A percentile compares a stretch with the other conserved stretches of the same genome.
These are phyloP conservation scores for Saraca asoca DNA, from an alignment of 331 rosid genomes.

Conservation along the genomic window DNA sequence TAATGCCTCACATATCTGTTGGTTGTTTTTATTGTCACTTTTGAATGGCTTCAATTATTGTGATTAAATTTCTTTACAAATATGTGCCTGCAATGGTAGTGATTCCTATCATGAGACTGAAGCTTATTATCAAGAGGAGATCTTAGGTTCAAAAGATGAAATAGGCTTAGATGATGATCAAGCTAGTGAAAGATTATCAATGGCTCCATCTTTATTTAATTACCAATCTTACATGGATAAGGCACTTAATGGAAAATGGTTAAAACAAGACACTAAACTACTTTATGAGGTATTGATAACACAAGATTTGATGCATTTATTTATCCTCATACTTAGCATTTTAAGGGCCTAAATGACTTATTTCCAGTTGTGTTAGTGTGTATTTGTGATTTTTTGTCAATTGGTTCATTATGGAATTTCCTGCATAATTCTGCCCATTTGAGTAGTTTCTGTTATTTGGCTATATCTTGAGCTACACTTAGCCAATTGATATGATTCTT, in stretches of 20 bases:
- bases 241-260: slow-evolving; percentile 72
- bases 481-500: too few relatives aligned
- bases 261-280: slow-evolving; percentile 74
- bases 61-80: slow-evolving; percentile 23
- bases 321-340: too few relatives aligned
- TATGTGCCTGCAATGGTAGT: slow-evolving; percentile 52
- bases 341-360: too few relatives aligned
- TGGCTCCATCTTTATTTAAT: slow-evolving; percentile 48
- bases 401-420: too few relatives aligned
- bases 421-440: too few relatives aligned
- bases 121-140: slow-evolving; percentile 46
- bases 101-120: slow-evolving; percentile 39
- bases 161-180: slow-evolving; percentile 56
- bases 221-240: slow-evolving; percentile 78
- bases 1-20: slow-evolving; percentile 15
- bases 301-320: too few relatives aligned
- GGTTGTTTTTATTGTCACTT: slow-evolving; percentile 20
- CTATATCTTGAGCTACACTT: too few relatives aligned
- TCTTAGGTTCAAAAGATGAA: slow-evolving; percentile 52
- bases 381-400: too few relatives aligned
- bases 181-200: slow-evolving; percentile 34
- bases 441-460: too few relatives aligned
- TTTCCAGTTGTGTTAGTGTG: too few relatives aligned
- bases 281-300: slow-evolving; percentile 83
- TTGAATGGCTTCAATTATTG: slow-evolving; percentile 8